Evolutionary conservation across 768 basidiomycete genomes (phyloP), one percentile per base, ranked within the genome.

Genomic region (Cubamyces sp.): DNA sequence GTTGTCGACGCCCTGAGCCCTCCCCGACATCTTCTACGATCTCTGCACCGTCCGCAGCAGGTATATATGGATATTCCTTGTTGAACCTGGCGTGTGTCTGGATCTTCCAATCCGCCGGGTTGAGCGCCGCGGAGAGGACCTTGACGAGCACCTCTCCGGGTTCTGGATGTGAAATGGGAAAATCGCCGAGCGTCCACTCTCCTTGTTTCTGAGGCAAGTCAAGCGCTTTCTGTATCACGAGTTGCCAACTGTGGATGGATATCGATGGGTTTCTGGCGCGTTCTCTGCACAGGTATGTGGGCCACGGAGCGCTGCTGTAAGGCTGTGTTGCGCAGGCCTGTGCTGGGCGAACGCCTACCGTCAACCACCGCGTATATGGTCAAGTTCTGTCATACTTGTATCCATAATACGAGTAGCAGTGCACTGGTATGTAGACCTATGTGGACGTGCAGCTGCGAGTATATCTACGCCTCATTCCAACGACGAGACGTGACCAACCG

Each of bases 41-140:
- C 12, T 18, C 25, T 1, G 54, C 54, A 2, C 30, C 28, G 46
- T 47, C 42, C 1, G 28, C 7, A 16, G n/a, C 25, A 4, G 43
- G 7, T 6, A 43, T 23, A 11, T 9, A 43, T 3, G 72, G 76
- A 57, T 63, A 76, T n/a, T 58, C 18, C 34, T 69, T 53, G 58
- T 73, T 57, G 53, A 71, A 57, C 28, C 69, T 54, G 21, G 51
- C 64, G 39, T 16, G 68, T 60, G 25, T 60, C 30, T 69, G 72
- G n/a, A 73, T 68, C 64, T 72, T 76, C 74, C 74, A 75, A 61
- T 76, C 74, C 4, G 71, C 70, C 0, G 76, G 76, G 51, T 78
- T 75, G 23, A 77, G 61, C 2, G 60, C 72, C 16, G 62, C 60
- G 7, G 74, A 54, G 5, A 60, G 25, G 42, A 74, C 58, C 58